phyloP scores from a whole-genome alignment of 2,329 filamentous ascomycete species.

The Penicillium sp. region DNA sequence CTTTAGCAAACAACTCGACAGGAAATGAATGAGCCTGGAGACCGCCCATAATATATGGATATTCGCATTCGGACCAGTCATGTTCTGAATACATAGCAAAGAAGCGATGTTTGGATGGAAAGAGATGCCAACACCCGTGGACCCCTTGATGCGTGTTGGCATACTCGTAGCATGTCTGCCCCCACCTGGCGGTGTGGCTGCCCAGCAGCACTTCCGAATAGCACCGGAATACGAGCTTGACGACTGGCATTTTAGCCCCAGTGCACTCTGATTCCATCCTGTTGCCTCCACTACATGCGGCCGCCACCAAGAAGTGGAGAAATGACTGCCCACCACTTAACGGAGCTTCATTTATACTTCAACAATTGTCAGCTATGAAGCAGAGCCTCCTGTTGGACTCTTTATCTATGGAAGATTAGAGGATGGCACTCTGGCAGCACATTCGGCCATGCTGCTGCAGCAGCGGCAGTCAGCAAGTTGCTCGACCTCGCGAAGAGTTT shows the following conservation, averaged over 20 bases:
- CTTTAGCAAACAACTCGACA: no score
- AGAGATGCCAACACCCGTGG: no score
- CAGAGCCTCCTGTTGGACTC: constrained; percentile 37
- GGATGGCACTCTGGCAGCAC: constrained; percentile 44
- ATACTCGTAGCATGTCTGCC: no score
- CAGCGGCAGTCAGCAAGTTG: constrained; percentile 31
- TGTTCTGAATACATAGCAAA: no score
- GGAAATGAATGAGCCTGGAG: no score
- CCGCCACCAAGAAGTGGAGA: constrained; percentile 7
- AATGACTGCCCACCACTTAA: constrained; percentile 9
- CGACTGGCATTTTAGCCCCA: constrained; percentile 43
- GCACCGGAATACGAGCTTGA: constrained; percentile 37
- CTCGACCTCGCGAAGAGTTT: constrained; percentile 26
- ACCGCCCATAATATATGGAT: no score
- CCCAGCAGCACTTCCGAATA: no score
- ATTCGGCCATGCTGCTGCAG: constrained; percentile 34
- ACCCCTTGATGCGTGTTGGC: no score
- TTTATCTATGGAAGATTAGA: constrained; percentile 35
- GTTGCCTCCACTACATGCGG: constrained; percentile 42
- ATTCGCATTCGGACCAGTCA: no score
- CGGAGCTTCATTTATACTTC: constrained; percentile 33
- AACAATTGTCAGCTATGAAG: constrained; percentile 38
- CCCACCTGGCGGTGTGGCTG: no score
- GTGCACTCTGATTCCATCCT: constrained; percentile 39
- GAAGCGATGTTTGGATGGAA: no score